A percentile compares a stretch with the other conserved stretches of the same genome.
phyloP scores from a whole-genome alignment of 441 rosid genomes.

The Mallotus repandus region DNA sequence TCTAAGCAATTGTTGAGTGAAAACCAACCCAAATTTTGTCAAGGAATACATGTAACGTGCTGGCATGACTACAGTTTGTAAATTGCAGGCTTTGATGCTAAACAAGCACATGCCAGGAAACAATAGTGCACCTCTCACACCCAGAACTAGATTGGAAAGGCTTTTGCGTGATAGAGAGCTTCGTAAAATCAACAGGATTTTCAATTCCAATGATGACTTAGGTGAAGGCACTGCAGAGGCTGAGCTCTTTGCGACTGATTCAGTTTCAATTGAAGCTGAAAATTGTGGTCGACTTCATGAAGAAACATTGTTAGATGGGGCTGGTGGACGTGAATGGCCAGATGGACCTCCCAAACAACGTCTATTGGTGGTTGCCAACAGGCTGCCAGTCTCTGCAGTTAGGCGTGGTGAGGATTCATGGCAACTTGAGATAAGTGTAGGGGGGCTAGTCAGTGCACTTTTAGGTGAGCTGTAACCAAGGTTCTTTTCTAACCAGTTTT shows the following conservation, averaged over 20 bases:
- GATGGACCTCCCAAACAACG: slow-evolving; percentile 60
- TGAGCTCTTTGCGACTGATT: slow-evolving; percentile 30
- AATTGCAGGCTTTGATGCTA: slow-evolving; percentile 31
- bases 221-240: slow-evolving; percentile 25
- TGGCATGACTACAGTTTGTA: neutral
- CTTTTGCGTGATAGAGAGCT: slow-evolving; percentile 57
- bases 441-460: slow-evolving; percentile 75
- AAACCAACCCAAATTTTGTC: neutral
- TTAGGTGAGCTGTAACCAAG: slow-evolving; percentile 38
- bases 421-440: slow-evolving; percentile 70
- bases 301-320: slow-evolving; percentile 31
- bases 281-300: slow-evolving; percentile 28
- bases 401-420: slow-evolving; percentile 58
- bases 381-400: slow-evolving; percentile 74
- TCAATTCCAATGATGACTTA: slow-evolving; percentile 29
- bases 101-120: slow-evolving; percentile 42
- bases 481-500: slow-evolving; percentile 1
- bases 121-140: slow-evolving; percentile 40
- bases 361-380: slow-evolving; percentile 73
- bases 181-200: slow-evolving; percentile 40
- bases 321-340: slow-evolving; percentile 39
- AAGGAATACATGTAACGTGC: neutral
- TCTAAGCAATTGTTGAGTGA: neutral
- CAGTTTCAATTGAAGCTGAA: slow-evolving; percentile 31
- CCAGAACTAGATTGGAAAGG: slow-evolving; percentile 52